Conservation (phyloP, 306 rosid genomes). For the Hippophae rhamnoides region DNA sequence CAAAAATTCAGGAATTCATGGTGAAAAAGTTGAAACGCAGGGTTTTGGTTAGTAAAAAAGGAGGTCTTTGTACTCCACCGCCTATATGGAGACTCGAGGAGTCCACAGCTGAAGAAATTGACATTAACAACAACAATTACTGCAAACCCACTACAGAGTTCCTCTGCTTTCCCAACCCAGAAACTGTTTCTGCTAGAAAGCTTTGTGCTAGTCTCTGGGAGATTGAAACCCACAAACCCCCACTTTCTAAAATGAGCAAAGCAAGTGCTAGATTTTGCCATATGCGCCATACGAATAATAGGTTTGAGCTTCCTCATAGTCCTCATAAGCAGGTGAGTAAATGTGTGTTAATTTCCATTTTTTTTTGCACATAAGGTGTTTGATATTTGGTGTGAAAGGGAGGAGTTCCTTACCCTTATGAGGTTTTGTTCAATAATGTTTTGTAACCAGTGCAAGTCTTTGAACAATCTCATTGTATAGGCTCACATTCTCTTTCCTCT, state of each 20-base stretch:
- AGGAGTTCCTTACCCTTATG: too few species aligned
- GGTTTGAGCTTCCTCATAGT: slow-evolving; percentile 4
- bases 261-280: slow-evolving; percentile 23
- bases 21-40: slow-evolving; percentile 42
- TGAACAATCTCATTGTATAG: too few species aligned
- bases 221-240: slow-evolving; percentile 36
- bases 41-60: slow-evolving; percentile 41
- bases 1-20: slow-evolving; percentile 27
- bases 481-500: too few species aligned
- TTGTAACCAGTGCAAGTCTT: too few species aligned
- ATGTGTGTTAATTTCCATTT: too few species aligned
- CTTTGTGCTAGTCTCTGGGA: slow-evolving; percentile 74
- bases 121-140: background rate
- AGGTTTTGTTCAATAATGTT: too few species aligned
- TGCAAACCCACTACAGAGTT: slow-evolving; percentile 29
- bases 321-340: slow-evolving; percentile 33
- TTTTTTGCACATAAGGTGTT: too few species aligned
- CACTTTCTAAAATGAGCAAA: slow-evolving; percentile 34
- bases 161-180: slow-evolving; percentile 23
- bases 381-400: too few species aligned
- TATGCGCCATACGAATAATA: slow-evolving; percentile 18
- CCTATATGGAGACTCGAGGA: slow-evolving; percentile 66
- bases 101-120: slow-evolving; percentile 11
- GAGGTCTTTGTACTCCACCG: slow-evolving; percentile 49
- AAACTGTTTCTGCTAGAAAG: slow-evolving; percentile 56